A percentile compares a stretch with the other conserved stretches of the same genome.
phyloP scores from a whole-genome alignment of 192 early-diverging fungal species.

The Gryganskiella cystojenkinii region DNA sequence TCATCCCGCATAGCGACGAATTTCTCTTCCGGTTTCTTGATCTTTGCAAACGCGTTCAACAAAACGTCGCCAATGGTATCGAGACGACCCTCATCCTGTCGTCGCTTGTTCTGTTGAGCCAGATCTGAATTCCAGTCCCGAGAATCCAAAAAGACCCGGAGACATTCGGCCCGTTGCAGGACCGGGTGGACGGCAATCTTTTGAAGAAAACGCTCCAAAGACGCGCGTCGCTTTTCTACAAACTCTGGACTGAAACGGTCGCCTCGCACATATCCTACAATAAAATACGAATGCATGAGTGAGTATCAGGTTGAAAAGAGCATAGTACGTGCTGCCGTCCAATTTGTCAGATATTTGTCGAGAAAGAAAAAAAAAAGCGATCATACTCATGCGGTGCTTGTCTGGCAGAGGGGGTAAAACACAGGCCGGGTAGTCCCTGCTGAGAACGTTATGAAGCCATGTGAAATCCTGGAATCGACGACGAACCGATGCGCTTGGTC shows the following conservation, averaged over 20 bases:
- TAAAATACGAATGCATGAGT: background rate
- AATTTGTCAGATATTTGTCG: background rate
- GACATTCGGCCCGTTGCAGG: constrained; percentile 73
- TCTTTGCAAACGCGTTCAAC: constrained; percentile 90
- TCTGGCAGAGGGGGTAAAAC: constrained; percentile 93
- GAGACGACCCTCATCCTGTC: constrained; percentile 68
- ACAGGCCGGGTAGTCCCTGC: constrained; percentile 79
- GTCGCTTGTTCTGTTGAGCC: constrained; percentile 58
- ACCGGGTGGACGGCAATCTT: constrained; percentile 85
- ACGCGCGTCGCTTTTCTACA: constrained; percentile 80
- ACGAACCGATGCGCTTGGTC: constrained; percentile 72
- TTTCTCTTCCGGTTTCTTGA: constrained; percentile 87
- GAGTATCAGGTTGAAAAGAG: background rate
- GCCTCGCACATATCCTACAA: constrained; percentile 91
- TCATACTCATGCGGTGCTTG: constrained; percentile 86
- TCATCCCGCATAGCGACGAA: constrained; percentile 87
- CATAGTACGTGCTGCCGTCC: background rate
- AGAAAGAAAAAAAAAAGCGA: background rate
- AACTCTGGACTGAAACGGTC: constrained; percentile 95
- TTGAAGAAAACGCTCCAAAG: constrained; percentile 87
- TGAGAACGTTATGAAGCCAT: constrained; percentile 83
- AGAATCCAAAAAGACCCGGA: constrained; percentile 87
- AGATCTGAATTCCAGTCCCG: constrained; percentile 71
- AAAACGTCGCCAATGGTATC: constrained; percentile 88
- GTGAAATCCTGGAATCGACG: constrained; percentile 97